These are phyloP conservation scores for Botrytis cinerea DNA, from an alignment of 2,329 filamentous ascomycete species.

Conservation along the genomic window DNA sequence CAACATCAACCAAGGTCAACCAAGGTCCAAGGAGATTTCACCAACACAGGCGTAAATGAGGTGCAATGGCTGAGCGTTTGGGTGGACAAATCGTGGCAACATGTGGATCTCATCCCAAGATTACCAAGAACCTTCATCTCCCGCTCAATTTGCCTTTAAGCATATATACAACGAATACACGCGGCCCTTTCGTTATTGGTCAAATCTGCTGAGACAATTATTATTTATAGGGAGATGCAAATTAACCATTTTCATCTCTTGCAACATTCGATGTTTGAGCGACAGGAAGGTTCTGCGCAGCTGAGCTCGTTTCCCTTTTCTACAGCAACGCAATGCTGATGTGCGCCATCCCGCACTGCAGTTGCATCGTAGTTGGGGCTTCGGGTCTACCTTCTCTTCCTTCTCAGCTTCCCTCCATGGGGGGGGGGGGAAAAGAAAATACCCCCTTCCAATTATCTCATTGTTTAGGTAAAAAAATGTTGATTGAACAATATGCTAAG, in stretches of 20 bases:
- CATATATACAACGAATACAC: not conserved
- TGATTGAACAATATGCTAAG: constrained; percentile 7
- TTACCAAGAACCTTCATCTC: constrained; percentile 16
- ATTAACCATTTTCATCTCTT: not conserved
- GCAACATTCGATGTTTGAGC: not conserved
- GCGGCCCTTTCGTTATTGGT: not conserved
- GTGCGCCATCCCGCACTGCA: constrained; percentile 7
- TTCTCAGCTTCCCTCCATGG: not conserved
- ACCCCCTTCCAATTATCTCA: not conserved
- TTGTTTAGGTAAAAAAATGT: not conserved
- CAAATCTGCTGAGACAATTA: not conserved
- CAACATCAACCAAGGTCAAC: constrained; percentile 5
- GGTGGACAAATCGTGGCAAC: constrained; percentile 7
- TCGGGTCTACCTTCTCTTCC: not conserved
- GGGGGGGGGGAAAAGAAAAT: not conserved
- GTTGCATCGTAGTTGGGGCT: not conserved
- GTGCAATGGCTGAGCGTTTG: constrained; percentile 4
- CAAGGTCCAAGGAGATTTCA: not conserved
- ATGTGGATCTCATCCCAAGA: constrained; percentile 20
- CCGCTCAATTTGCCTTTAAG: not conserved
- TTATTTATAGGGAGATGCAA: not conserved
- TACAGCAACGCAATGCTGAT: not conserved
- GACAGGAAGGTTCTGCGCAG: not conserved
- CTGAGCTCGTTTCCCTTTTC: not conserved
- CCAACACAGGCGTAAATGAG: constrained; percentile 4